A percentile compares a stretch with the other conserved stretches of the same genome.
Conservation (phyloP, 345 rosid species). For the Brassica cretica region DNA sequence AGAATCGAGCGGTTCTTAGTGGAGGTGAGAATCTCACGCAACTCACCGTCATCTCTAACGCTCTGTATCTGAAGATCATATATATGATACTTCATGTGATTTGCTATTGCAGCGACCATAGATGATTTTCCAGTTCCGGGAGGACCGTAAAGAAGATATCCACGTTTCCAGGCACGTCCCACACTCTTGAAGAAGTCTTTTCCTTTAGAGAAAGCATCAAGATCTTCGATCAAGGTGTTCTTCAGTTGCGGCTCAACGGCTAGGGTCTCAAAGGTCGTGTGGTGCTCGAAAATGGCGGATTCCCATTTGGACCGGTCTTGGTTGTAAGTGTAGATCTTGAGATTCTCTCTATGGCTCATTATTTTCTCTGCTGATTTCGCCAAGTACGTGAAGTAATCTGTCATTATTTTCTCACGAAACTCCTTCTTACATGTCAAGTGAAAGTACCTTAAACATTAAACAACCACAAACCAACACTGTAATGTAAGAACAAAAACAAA, state of each 20-base stretch:
- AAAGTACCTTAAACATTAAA: slow-evolving; percentile 33
- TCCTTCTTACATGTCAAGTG: slow-evolving; percentile 41
- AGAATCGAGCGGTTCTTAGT: slow-evolving; percentile 40
- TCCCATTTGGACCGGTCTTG: slow-evolving; percentile 36
- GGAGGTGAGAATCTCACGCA: slow-evolving; percentile 37
- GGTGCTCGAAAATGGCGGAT: slow-evolving; percentile 35
- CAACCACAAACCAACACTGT: not conserved
- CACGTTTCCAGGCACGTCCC: slow-evolving; percentile 41
- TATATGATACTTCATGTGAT: slow-evolving; percentile 42
- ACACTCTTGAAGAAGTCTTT: slow-evolving; percentile 43
- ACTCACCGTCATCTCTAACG: slow-evolving; percentile 38
- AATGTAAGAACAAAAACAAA: not conserved
- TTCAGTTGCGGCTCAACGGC: slow-evolving; percentile 36
- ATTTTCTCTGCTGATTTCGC: slow-evolving; percentile 39
- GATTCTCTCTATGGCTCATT: slow-evolving; percentile 32
- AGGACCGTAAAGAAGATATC: slow-evolving; percentile 43
- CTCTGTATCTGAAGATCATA: slow-evolving; percentile 44
- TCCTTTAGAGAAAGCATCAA: slow-evolving; percentile 37
- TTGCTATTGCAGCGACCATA: slow-evolving; percentile 46
- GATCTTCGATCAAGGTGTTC: slow-evolving; percentile 33
- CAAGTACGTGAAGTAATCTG: slow-evolving; percentile 36
- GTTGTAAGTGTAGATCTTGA: slow-evolving; percentile 38
- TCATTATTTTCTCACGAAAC: slow-evolving; percentile 40
- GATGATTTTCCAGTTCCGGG: slow-evolving; percentile 41
- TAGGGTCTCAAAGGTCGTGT: slow-evolving; percentile 39